Base-by-base conservation (phyloP, 2,329 filamentous ascomycete species). In the Myriosclerotinia duriaeana region DNA sequence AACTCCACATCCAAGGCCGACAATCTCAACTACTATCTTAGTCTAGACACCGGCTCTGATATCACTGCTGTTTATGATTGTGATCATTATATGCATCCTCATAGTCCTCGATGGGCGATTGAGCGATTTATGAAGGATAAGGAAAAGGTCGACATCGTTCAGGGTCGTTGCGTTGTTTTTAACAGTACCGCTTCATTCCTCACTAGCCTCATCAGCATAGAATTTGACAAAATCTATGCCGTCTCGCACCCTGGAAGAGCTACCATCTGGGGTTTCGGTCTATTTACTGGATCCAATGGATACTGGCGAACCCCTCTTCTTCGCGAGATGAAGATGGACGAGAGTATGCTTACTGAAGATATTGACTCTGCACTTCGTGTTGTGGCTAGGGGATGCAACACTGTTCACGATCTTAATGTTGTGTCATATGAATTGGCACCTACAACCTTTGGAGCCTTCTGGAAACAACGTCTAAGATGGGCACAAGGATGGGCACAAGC, bases 221-320 rank as follows among this genome's bases (percentile, higher is more conserved):
- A 83, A 69, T 83, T 83, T 67, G 81, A 82, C 72, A 82, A 82
- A 72, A 83, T 83, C 67, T 83, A 83, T 68, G 81, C 80, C 3
- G 80, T 82, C 17, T 82, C 81, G 7, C 81, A 83, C 69, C 81
- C 81, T 3, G 81, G 81, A 12, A 77, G 81, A 11, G 78, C 79
- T 15, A 76, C 78, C 9, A 79, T 82, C 77, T 82, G 78, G 74
- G 78, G 77, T 2, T 82, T 82, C 65, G 81, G 80, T 20, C 76
- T 82, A 11, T 82, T 83, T 5, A 26, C 44, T 15, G 64, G 81
- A 17, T 80, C 78, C 30, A 82, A 83, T 68, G 81, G 81, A 1
- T 83, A 80, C 72, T 83, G 81, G 81, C 76, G 78, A 65, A 77
- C 80, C 2, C 75, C 77, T 5, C 72, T 83, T 7, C 76, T 83